Base-by-base conservation (phyloP, 495 filamentous ascomycete genomes). In the Tuber calosporum region DNA sequence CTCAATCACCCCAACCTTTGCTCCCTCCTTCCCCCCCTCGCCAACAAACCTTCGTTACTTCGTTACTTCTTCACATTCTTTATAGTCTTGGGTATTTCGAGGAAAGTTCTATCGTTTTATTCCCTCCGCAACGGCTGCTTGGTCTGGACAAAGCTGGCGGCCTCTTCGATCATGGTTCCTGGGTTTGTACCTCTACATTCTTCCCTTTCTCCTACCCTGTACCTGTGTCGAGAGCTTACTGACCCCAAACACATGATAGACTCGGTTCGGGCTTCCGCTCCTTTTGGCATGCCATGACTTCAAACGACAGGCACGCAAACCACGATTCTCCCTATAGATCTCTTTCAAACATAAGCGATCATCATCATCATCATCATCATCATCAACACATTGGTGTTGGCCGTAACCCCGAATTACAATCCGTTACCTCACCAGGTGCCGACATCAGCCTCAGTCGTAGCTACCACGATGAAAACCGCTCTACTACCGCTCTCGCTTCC, bases 231-330 rank as follows among this genome's bases (percentile, higher is more conserved):
- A 30, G 53, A 34, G 53, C 9, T 17, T 62, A 7, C 53, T 62
- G 53, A 62, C 26, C 26, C 1, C 53, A 62, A 34, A 30, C 53
- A 30, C 53, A 62, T 34, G 37, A 77, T 77, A 91, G 90, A 74
- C 80, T 94, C 75, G 86, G 86, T 72, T 85, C 85, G 70, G 84
- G 87, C 83, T 89, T 91, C 83, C 88, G 88, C 78, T 91, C 91
- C 76, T 93, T 97, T 84, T 97, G 94, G 94, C 94, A 98, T 87
- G 91, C 93, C 70, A 95, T 97, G 93, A 97, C 93, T 83, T 87
- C 86, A 80, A 83, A 87, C 84, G 85, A 91, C 81, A 86, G 89
- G 87, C 91, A 95, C 88, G 91, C 93, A 72, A 88, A 87, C 75
- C 91, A 88, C 83, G 91, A 96, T 83, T 95, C 93, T 69, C 92